A percentile compares a stretch with the other conserved stretches of the same genome.
phyloP scores from a whole-genome alignment of 2,329 filamentous ascomycete species.

The Trichophyton simii region DNA sequence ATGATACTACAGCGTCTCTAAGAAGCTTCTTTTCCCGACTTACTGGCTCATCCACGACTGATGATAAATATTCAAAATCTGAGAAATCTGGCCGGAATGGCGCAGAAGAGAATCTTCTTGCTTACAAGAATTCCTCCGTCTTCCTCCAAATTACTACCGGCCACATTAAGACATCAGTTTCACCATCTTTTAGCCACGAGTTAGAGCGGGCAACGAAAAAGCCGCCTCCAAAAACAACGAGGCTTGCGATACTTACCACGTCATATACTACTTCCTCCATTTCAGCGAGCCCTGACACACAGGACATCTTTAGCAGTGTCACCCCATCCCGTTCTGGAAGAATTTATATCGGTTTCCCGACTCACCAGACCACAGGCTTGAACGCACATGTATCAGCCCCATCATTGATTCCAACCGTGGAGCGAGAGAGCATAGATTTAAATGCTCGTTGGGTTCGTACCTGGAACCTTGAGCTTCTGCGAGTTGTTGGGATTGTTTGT shows the following conservation, averaged over 20 bases:
- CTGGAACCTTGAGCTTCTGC: constrained; percentile 90
- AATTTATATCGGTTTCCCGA: constrained; percentile 96
- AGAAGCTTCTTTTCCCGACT: constrained; percentile 70
- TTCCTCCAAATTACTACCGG: constrained; percentile 84
- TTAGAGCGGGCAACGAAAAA: constrained; percentile 95
- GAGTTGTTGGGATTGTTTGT: constrained; percentile 79
- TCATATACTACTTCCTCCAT: constrained; percentile 72
- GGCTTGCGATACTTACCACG: constrained; percentile 75
- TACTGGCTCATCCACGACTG: constrained; percentile 45
- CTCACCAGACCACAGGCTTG: constrained; percentile 88
- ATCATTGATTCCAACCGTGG: constrained; percentile 91
- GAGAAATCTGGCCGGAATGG: constrained; percentile 47
- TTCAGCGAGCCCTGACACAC: constrained; percentile 41
- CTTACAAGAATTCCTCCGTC: constrained; percentile 60
- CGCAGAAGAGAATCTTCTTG: constrained; percentile 61
- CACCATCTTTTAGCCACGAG: constrained; percentile 62
- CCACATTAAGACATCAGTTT: constrained; percentile 62
- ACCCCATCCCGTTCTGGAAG: constrained; percentile 78
- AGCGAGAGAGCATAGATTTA: constrained; percentile 90
- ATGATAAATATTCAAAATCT: constrained; percentile 26
- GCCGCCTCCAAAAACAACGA: constrained; percentile 76
- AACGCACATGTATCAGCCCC: constrained; percentile 91
- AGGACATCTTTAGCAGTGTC: constrained; percentile 67
- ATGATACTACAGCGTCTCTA: constrained; percentile 46
- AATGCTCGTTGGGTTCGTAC: constrained; percentile 89